Base-by-base conservation (phyloP, 371 early-diverging fungal species). In the Zancudomyces culisetae region DNA sequence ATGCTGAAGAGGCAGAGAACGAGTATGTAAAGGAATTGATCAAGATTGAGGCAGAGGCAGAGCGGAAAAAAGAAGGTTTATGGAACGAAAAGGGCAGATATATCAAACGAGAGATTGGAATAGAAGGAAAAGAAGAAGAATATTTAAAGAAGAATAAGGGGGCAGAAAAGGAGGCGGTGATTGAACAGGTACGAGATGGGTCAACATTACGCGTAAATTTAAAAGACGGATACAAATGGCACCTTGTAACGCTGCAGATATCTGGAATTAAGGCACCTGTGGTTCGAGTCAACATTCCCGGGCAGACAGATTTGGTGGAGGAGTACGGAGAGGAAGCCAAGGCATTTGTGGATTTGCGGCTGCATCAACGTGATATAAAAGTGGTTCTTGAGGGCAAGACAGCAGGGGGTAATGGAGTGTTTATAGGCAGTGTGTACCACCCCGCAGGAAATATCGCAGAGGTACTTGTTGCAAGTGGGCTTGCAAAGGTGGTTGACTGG, bases 141-240 rank as follows among this genome's bases (percentile, higher is more conserved):
- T 89, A 92, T 55, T 65, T 90, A 55, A 82, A 81, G 39, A 68
- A 70, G 52, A 70, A 85, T 66, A 87, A 84, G 67, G 87, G 90
- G 51, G 74, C 75, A 53, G 75, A 76, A 18, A 60, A 92, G 27
- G 76, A 82, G 73, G 95, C 83, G 28, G 76, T 90, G 20, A 73
- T 96, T 59, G 94, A 96, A 63, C 89, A 84, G 63, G 84, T 92
- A 13, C 86, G 90, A 47, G 92, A 91, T 64, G 96, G 80, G n/a
- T 76, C 87, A 10, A 88, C 86, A 8, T 75, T 80, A 57, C 84
- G 92, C 19, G 78, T 88, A 3, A 68, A 75, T 29, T 59, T 91
- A 43, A 68, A 76, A 27, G 59, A 83, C 22, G 82, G 85, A 6
- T 69, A 74, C 42, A 41, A 58, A 39, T 70, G 76, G 49, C 90